These are phyloP conservation scores for Erodium chrysanthum DNA, from an alignment of 441 rosid species.

Conservation along the genomic window DNA sequence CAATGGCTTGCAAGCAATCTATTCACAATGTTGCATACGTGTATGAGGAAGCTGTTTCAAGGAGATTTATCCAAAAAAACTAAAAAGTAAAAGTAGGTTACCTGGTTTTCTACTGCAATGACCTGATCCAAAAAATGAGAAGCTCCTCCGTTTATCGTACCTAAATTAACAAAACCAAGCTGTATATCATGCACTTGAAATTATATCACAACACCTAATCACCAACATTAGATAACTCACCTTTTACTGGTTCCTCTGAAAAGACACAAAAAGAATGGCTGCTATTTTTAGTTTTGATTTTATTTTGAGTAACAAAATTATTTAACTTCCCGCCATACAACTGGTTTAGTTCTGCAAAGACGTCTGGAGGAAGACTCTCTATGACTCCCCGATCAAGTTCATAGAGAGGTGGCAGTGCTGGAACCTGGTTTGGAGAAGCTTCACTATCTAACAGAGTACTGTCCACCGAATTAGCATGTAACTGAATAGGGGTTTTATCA, in stretches of 20 bases:
- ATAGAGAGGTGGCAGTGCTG: slow-evolving; percentile 50
- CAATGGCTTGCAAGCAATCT: neutral
- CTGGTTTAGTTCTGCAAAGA: slow-evolving; percentile 70
- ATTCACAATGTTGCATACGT: slow-evolving; percentile 6
- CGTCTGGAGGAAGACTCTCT: slow-evolving; percentile 74
- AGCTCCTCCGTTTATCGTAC: slow-evolving; percentile 19
- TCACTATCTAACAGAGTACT: slow-evolving; percentile 23
- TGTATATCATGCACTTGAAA: slow-evolving; percentile 20
- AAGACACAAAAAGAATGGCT: slow-evolving; percentile 20
- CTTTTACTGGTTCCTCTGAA: slow-evolving; percentile 23
- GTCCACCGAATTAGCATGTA: slow-evolving; percentile 21
- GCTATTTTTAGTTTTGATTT: slow-evolving; percentile 29
- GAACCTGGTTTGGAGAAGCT: slow-evolving; percentile 23
- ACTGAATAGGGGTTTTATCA: slow-evolving; percentile 27
- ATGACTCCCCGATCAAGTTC: slow-evolving; percentile 75
- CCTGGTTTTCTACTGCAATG: slow-evolving; percentile 30
- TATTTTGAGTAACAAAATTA: slow-evolving; percentile 42
- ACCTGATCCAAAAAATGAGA: slow-evolving; percentile 22
- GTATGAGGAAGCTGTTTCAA: slow-evolving; percentile 3
- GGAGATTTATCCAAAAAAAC: slow-evolving; percentile 9
- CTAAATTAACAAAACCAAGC: slow-evolving; percentile 18
- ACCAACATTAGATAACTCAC: slow-evolving; percentile 26
- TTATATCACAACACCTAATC: neutral
- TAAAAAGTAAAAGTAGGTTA: slow-evolving; percentile 20
- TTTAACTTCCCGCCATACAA: slow-evolving; percentile 66